Evolutionary conservation across 345 rosid species (phyloP), one percentile per base, ranked within the genome.

Genomic region (Hibiscus mutabilis): DNA sequence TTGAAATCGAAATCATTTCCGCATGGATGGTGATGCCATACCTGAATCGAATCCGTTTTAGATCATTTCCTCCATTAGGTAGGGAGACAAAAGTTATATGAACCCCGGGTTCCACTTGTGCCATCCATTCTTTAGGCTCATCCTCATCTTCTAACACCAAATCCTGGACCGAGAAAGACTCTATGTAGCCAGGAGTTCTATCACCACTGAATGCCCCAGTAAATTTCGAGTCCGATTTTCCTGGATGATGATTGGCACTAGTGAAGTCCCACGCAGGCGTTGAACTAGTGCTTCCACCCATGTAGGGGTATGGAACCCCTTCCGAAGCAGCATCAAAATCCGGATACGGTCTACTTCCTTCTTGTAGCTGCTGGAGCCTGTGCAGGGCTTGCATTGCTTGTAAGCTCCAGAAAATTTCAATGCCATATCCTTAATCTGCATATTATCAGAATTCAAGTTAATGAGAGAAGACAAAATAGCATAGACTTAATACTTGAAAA

Each of bases 261-360:
- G 90, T 85, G 72, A 93, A 91, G 79, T 94, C 98, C 98, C 98
- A 94, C 52, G 96, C 97, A 16, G 98, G 97, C 2, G 98, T 94
- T 13, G 97, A 91, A 73, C 87, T 85, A 0, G 96, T 80, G 78
- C 96, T 93, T 66, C 87, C 95, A 3, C 85, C 95, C 29, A 78
- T 75, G 76, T 84, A 93, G 19, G 90, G 91, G 60, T 87, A 91
- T 0, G 96, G 96, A 75, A 78, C 88, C 15, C 93, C 95, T 79
- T 89, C 96, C 21, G 94, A 92, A 76, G 87, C 87, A 5, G 84
- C 75, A 71, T 92, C 97, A 12, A 79, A 89, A 77, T 94, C 97
- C 0, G 96, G 90, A 58, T 84, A 90, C 0, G 88, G 69, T 46
- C 86, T 10, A 37, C 42, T 37, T 1, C 42, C 2, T 82, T 89